phyloP scores from a whole-genome alignment of 441 rosid species.

The Gossypium aridum region DNA sequence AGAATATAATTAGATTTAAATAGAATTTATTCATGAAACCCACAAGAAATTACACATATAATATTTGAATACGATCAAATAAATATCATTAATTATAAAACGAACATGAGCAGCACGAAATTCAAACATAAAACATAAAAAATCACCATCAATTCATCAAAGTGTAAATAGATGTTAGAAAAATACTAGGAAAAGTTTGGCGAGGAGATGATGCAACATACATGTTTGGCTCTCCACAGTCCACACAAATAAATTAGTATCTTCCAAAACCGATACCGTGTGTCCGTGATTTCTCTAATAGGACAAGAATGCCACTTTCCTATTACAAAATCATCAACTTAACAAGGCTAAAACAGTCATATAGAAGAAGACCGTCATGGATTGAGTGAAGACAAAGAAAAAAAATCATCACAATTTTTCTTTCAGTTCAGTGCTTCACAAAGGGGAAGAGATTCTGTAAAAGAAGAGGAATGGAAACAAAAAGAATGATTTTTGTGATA shows the following conservation, averaged over 20 bases:
- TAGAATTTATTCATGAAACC: no score
- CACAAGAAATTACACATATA: no score
- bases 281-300: neutral
- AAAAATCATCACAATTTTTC: neutral
- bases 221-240: no score
- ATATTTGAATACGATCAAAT: no score
- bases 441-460: neutral
- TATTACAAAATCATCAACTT: neutral
- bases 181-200: no score
- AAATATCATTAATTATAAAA: no score
- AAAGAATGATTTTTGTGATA: neutral
- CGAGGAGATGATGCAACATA: no score
- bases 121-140: no score
- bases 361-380: neutral
- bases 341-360: constrained; percentile 6
- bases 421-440: neutral
- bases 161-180: no score
- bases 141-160: no score
- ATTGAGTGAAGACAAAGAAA: neutral
- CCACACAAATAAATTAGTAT: neutral
- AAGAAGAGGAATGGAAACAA: constrained; percentile 21
- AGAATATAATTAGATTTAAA: no score
- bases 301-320: neutral
- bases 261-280: neutral
- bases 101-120: no score